A percentile compares a stretch with the other conserved stretches of the same genome.
phyloP scores from a whole-genome alignment of 192 early-diverging fungal species.

The Entrophospora sp. region DNA sequence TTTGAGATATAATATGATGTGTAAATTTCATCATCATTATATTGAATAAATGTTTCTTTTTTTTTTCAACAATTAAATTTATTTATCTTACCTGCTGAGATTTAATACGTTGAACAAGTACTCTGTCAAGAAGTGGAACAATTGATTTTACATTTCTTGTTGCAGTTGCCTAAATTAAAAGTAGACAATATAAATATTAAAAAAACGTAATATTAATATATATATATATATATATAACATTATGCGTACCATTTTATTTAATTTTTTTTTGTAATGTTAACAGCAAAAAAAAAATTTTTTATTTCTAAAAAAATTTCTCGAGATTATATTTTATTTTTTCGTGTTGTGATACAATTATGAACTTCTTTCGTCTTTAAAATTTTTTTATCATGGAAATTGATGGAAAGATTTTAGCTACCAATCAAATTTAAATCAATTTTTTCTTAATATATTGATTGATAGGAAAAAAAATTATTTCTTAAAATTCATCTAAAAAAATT shows the following conservation, averaged over 20 bases:
- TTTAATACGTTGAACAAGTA: slow-evolving; percentile 96
- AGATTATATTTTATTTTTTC: too few relatives aligned
- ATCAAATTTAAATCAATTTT: not conserved
- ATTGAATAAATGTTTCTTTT: too few relatives aligned
- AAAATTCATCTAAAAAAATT: too few relatives aligned
- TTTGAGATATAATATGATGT: not conserved
- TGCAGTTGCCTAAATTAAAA: slow-evolving; percentile 24
- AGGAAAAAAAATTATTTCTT: not conserved
- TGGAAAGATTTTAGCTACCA: slow-evolving; percentile 11
- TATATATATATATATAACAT: too few relatives aligned
- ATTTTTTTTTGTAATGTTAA: too few relatives aligned
- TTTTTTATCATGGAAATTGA: not conserved
- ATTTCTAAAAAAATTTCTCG: too few relatives aligned
- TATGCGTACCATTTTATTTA: slow-evolving; percentile 6
- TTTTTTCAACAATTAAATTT: not conserved
- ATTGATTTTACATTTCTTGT: slow-evolving; percentile 63
- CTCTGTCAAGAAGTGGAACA: slow-evolving; percentile 95
- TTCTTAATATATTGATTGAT: not conserved
- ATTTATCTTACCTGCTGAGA: slow-evolving; percentile 57
- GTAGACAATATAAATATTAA: too few relatives aligned
- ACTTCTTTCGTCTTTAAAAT: not conserved
- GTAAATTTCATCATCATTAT: too few relatives aligned
- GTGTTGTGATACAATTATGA: too few relatives aligned
- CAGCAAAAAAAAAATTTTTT: too few relatives aligned
- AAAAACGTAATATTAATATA: too few relatives aligned